Evolutionary conservation across 345 rosid genomes (phyloP), one percentile per base, ranked within the genome.

Genomic region (Dipteronia dyeriana): DNA sequence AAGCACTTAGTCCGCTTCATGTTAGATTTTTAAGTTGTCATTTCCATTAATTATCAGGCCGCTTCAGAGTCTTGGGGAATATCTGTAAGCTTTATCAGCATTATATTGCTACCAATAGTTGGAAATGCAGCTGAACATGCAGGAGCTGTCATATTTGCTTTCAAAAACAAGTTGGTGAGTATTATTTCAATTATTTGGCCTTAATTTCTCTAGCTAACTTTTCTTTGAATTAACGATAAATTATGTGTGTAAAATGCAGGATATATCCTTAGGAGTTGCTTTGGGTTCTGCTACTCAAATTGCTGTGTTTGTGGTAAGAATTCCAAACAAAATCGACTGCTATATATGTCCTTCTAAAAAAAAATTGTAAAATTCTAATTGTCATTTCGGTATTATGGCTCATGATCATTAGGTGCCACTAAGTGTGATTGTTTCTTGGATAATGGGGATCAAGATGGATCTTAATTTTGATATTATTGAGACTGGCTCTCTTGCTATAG

Each of bases 91-190:
- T 95, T 95, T 78, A 90, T 93, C 43, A 92, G 98, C 85, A 89
- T 93, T 45, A 94, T 95, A 72, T 75, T 93, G 86, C 91, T 95
- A 6, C 97, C 99, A 11, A 91, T 95, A 26, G 97, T 95, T 70
- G 97, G 99, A 80, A 95, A 95, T 57, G 99, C 99, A 5, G 94
- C 98, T 7, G 97, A 93, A 81, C 99, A 95, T 57, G 99, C 97
- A 19, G 96, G 98, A 63, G 99, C 99, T 10, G 68, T 95, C 87
- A 91, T 93, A 38, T 95, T 95, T 76, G 99, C 99, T 7, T 95
- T 90, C 78, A 95, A 93, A 81, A 91, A 95, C 90, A 93, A 95
- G 84, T 61, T 92, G 73, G 98, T 91, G 73, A 85, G 93, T 67
- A 34, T 6, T 34, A 45, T 17, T 9, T 17, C 1, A 6, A 19